Evolutionary conservation across 2,329 filamentous ascomycete species (phyloP).

Genomic region (Ascochyta rabiei): DNA sequence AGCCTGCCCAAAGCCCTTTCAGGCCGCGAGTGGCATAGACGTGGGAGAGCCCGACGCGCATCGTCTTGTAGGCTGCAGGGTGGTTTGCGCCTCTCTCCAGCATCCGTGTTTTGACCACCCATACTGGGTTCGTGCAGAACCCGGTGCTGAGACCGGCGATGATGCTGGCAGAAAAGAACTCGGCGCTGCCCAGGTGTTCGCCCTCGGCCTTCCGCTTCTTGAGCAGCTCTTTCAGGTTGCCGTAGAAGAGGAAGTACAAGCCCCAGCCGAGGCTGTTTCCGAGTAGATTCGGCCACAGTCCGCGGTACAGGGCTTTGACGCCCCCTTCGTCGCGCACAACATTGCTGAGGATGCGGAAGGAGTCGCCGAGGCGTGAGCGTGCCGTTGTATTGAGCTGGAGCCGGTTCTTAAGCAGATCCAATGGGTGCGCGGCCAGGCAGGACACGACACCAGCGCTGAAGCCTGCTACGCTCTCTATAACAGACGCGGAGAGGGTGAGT

Average conservation of each 20-base stretch:
- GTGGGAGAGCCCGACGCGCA: slow-evolving; percentile 71
- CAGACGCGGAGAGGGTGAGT: slow-evolving; percentile 63
- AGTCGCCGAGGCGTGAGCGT: slow-evolving; percentile 58
- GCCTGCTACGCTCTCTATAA: slow-evolving; percentile 87
- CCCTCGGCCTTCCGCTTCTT: slow-evolving; percentile 48
- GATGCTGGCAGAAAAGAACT: slow-evolving; percentile 82
- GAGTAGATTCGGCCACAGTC: slow-evolving; percentile 85
- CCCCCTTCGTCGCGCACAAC: slow-evolving; percentile 62
- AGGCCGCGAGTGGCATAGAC: slow-evolving; percentile 75
- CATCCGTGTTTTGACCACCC: slow-evolving; percentile 99
- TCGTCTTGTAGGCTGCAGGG: slow-evolving; percentile 79
- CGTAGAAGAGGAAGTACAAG: slow-evolving; percentile 83
- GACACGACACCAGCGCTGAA: slow-evolving; percentile 86
- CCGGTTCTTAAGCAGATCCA: slow-evolving; percentile 96
- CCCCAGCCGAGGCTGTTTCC: slow-evolving; percentile 92
- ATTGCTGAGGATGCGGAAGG: slow-evolving; percentile 58
- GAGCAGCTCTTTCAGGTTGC: slow-evolving; percentile 63
- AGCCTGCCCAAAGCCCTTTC: slow-evolving; percentile 83
- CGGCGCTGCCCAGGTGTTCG: slow-evolving; percentile 62
- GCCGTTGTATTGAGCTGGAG: slow-evolving; percentile 67
- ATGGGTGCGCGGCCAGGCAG: slow-evolving; percentile 85
- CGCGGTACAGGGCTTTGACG: slow-evolving; percentile 79
- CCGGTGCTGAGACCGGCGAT: slow-evolving; percentile 73
- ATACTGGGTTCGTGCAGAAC: slow-evolving; percentile 89
- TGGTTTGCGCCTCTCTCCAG: slow-evolving; percentile 77